Conservation (phyloP, 495 filamentous ascomycete species). For the Podospora tetraspora region DNA sequence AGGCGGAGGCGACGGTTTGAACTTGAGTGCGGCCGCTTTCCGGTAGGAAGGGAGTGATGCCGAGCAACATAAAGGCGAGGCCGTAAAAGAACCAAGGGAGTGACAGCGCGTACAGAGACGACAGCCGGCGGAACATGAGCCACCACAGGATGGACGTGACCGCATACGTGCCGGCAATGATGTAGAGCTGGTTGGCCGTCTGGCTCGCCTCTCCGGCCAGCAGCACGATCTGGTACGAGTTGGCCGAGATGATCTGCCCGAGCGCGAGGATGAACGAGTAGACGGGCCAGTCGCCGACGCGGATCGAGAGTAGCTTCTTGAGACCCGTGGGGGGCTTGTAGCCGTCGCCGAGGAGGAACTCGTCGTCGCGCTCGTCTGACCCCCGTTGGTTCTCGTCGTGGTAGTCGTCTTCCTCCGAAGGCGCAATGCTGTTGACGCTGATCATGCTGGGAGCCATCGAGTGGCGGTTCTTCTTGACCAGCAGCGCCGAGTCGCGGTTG, state of each 20-base stretch:
- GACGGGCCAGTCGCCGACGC: conserved; percentile 57
- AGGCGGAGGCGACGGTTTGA: conserved; percentile 53
- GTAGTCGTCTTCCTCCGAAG: conserved; percentile 21
- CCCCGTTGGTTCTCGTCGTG: conserved; percentile 7
- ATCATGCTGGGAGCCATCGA: conserved; percentile 20
- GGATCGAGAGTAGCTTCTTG: conserved; percentile 38
- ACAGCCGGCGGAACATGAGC: conserved; percentile 21
- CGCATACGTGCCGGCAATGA: conserved; percentile 56
- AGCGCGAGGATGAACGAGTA: conserved; percentile 66
- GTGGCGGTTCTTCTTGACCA: conserved; percentile 21
- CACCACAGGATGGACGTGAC: conserved; percentile 52
- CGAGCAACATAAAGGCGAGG: conserved; percentile 56
- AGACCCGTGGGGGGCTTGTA: conserved; percentile 62
- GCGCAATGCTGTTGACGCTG: conserved; percentile 29
- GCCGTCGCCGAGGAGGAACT: conserved; percentile 60
- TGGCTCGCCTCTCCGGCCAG: conserved; percentile 56
- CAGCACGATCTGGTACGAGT: conserved; percentile 65
- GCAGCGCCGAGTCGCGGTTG: conserved; percentile 9
- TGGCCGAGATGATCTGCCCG: conserved; percentile 62
- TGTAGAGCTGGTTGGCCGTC: conserved; percentile 54
- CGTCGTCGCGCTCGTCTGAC: conserved; percentile 23
- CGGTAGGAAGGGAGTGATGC: conserved; percentile 50
- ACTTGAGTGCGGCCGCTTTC: conserved; percentile 17
- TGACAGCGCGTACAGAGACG: conserved; percentile 42
- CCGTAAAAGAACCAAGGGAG: conserved; percentile 54